phyloP scores from a whole-genome alignment of 2,329 filamentous ascomycete species.

The Aotearoamyces nothofagi region DNA sequence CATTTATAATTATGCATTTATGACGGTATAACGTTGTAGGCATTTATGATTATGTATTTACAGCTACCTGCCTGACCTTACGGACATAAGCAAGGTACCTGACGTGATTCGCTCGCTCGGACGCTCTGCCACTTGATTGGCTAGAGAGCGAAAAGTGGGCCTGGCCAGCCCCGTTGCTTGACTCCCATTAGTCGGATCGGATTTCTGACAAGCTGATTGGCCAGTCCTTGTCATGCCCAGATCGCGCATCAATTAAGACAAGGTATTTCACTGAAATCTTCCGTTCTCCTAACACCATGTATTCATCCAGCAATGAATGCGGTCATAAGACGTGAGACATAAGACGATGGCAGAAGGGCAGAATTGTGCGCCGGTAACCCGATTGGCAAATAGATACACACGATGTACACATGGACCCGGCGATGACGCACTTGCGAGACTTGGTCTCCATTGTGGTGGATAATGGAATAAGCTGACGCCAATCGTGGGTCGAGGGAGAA shows the following conservation, averaged over 20 bases:
- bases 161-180: no score
- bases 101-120: no score
- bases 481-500: no score
- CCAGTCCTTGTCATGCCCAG: no score
- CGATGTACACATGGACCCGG: not conserved
- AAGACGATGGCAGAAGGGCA: not conserved
- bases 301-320: no score
- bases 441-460: not conserved
- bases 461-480: not conserved
- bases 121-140: not conserved
- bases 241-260: not conserved
- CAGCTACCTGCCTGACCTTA: no score
- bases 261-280: not conserved
- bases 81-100: no score
- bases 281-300: no score
- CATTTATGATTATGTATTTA: no score
- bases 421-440: not conserved
- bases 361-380: not conserved
- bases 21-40: no score
- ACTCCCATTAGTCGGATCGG: slow-evolving; percentile 2
- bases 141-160: no score
- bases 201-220: slow-evolving; percentile 2
- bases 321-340: not conserved
- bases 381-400: not conserved
- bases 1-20: no score